Percentiles rank a stretch among this genome's conserved stretches.
Evolutionary conservation across 164 flowering plant genomes (phyloP).

Genomic region (Echeveria elegans): DNA sequence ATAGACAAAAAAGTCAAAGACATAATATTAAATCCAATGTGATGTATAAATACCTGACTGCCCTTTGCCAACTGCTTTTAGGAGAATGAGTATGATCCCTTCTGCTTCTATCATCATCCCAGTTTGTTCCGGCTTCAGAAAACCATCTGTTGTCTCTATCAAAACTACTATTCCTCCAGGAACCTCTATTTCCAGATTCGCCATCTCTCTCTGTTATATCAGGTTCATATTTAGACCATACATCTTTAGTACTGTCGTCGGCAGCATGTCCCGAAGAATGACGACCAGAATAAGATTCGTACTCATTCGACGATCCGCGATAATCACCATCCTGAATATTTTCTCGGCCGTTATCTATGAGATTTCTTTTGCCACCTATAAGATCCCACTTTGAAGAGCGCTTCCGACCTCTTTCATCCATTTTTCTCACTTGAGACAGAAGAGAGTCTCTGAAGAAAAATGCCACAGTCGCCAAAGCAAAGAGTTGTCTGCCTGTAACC

Average conservation of each 20-base stretch:
- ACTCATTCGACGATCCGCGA: constrained; percentile 19
- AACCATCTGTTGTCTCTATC: constrained; percentile 14
- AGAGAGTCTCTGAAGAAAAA: too few relatives aligned
- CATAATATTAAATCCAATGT: neutral
- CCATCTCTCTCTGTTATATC: constrained; percentile 22
- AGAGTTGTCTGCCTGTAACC: neutral
- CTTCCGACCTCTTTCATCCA: constrained; percentile 14
- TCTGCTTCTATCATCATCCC: constrained; percentile 29
- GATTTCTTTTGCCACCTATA: constrained; percentile 27
- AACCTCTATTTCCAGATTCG: constrained; percentile 21
- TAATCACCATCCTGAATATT: constrained; percentile 11
- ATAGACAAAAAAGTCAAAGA: neutral
- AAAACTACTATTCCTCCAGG: constrained; percentile 18
- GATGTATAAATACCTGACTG: neutral
- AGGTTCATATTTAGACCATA: constrained; percentile 17
- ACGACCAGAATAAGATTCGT: constrained; percentile 14
- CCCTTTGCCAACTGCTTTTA: constrained; percentile 1
- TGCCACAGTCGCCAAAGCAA: neutral
- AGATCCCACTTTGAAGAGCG: constrained; percentile 50
- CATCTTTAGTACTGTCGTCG: constrained; percentile 19
- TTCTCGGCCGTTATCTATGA: constrained; percentile 12
- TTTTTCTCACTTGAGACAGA: neutral
- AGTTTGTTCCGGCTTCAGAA: constrained; percentile 12
- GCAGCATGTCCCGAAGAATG: constrained; percentile 14
- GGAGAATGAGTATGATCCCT: constrained; percentile 35